Evolutionary conservation across 2,329 filamentous ascomycete species (phyloP), one percentile per base, ranked within the genome.

Genomic region (Calonectria leucothoes): DNA sequence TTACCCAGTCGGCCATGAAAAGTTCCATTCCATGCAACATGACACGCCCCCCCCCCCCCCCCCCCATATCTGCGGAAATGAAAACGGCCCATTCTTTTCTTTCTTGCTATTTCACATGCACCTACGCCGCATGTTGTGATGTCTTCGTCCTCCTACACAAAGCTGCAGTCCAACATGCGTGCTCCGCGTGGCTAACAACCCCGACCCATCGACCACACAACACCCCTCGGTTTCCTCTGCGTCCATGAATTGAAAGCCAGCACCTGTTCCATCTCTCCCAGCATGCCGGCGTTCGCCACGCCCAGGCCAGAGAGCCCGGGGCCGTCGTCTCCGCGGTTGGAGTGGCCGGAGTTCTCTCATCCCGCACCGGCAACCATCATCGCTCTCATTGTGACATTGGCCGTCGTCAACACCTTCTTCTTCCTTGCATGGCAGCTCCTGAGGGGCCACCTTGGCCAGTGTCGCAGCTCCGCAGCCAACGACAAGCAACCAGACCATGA

Each of bases 281-380:
- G 27, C 11, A 70, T 65, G 70, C 66, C 70, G 39, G 61, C 66
- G 25, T 27, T 69, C 17, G 27, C 42, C 31, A 63, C 42, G 23
- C 39, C 72, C 20, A 35, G 39, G 25, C 61, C 33, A 15, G 70
- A 45, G 15, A 20, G 49, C 64, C 64, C 51, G 42, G 25, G 31
- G 15, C 63, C 71, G 7, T 67, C 71, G 7, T 67, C 71, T 35
- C 70, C 67, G 12, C 3, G 59, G 25, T 70, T 49, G 65, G 33
- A 67, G 6, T 74, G 72, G 74, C 70, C 72, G 29, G 70, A 61
- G 59, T 71, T 78, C 49, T 51, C 63, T 29, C 69, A 72, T 27
- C 76, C 75, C 23, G 70, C 66, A 29, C 74, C 76, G 59, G 77
- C 74, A 66, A 76, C 78, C 52, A 69, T 80, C 37, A 52, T 76